Percentiles rank a stretch among this genome's conserved stretches.
phyloP scores from a whole-genome alignment of 1,284 basidiomycete species.

The Rhodotorula sp. region DNA sequence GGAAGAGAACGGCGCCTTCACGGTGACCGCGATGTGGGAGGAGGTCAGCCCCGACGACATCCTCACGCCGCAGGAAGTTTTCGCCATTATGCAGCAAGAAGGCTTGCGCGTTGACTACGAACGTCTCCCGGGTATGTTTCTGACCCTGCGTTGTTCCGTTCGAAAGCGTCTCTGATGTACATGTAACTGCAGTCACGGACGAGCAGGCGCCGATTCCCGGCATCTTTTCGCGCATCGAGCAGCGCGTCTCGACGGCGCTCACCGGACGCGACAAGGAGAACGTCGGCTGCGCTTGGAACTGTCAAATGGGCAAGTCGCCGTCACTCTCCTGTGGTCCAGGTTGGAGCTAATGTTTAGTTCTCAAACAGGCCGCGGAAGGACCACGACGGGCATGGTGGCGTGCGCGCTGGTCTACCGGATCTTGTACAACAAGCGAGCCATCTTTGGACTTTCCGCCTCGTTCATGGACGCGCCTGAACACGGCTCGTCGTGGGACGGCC shows the following conservation, averaged over 20 bases:
- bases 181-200: constrained; percentile 65
- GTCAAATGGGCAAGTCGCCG: constrained; percentile 17
- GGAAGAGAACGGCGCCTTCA: constrained; percentile 87
- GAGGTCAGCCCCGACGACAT: constrained; percentile 53
- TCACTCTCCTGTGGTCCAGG: constrained; percentile 63
- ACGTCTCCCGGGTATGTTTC: constrained; percentile 61
- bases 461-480: constrained; percentile 35
- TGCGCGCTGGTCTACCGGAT: constrained; percentile 83
- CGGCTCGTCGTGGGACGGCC: constrained; percentile 43
- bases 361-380: constrained; percentile 62
- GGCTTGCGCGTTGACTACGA: constrained; percentile 87
- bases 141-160: background rate
- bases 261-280: constrained; percentile 52
- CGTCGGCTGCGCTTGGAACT: constrained; percentile 15
- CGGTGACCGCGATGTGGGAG: constrained; percentile 47
- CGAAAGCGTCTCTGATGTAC: background rate
- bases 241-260: constrained; percentile 67
- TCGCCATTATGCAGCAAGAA: constrained; percentile 67
- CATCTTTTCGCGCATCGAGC: constrained; percentile 73
- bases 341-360: constrained; percentile 44
- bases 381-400: constrained; percentile 85
- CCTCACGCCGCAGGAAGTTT: constrained; percentile 87
- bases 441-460: constrained; percentile 2
- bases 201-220: constrained; percentile 89
- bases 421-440: constrained; percentile 46